A percentile compares a stretch with the other conserved stretches of the same genome.
phyloP scores from a whole-genome alignment of 306 rosid species.

The Bauhinia variegata region DNA sequence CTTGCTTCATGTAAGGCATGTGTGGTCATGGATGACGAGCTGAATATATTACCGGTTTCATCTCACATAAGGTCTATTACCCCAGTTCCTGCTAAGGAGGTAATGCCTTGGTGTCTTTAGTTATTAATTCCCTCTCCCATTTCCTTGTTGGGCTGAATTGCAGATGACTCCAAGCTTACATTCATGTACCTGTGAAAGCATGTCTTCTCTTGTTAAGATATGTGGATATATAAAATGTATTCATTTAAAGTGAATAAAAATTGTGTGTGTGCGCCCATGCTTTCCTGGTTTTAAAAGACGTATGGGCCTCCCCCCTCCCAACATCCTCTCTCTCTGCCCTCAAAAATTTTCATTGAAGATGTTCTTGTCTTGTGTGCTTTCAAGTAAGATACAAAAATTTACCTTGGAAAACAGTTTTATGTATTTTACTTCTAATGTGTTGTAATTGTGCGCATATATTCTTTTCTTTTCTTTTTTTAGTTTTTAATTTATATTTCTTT shows the following conservation, averaged over 20 bases:
- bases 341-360: neutral
- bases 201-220: slow-evolving; percentile 8
- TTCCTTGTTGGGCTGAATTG: neutral
- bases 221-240: neutral
- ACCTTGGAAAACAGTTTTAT: too few species aligned
- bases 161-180: neutral
- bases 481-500: neutral
- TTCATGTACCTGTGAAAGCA: slow-evolving; percentile 15
- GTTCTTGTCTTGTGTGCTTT: slow-evolving; percentile 18
- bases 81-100: slow-evolving; percentile 75
- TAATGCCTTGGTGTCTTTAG: slow-evolving; percentile 38
- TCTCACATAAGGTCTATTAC: slow-evolving; percentile 83
- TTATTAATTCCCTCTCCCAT: neutral
- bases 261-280: too few species aligned
- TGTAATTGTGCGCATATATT: neutral
- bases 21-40: slow-evolving; percentile 89
- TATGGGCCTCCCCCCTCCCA: neutral
- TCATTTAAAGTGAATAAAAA: slow-evolving; percentile 6
- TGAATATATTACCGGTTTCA: slow-evolving; percentile 85
- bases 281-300: neutral
- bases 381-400: too few species aligned
- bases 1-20: slow-evolving; percentile 89
- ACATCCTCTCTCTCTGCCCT: neutral
- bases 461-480: slow-evolving; percentile 8
- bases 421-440: too few species aligned